Evolutionary conservation across 75 land plant genomes (phyloP).

Genomic region (Picea glauca): DNA sequence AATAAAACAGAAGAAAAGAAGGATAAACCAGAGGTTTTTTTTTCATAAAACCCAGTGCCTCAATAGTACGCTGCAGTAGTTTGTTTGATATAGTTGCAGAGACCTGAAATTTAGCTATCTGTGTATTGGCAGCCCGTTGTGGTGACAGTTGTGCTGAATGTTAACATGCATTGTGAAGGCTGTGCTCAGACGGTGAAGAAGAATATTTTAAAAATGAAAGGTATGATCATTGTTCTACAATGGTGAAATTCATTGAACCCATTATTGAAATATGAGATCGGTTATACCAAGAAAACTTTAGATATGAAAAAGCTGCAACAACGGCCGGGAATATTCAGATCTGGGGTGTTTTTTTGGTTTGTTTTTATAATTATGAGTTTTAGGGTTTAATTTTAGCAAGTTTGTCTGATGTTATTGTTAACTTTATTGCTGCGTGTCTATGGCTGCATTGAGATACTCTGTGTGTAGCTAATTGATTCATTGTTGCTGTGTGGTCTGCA

Average conservation of each 20-base stretch:
- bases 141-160: slow-evolving; percentile 18
- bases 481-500: slow-evolving; percentile 12
- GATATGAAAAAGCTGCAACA: not conserved
- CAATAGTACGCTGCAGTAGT: not conserved
- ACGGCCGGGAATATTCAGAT: not conserved
- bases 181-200: slow-evolving; percentile 13
- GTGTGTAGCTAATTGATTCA: not conserved
- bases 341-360: not conserved
- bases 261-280: not conserved
- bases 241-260: not conserved
- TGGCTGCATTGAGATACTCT: not conserved
- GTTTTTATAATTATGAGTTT: not conserved
- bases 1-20: slow-evolving; percentile 31
- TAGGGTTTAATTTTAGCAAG: not conserved
- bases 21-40: slow-evolving; percentile 20
- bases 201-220: slow-evolving; percentile 11
- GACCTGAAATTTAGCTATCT: not conserved
- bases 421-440: not conserved
- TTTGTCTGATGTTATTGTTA: not conserved
- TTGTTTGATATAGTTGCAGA: not conserved
- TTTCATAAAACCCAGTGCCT: not conserved
- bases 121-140: slow-evolving; percentile 9
- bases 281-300: not conserved
- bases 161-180: slow-evolving; percentile 19
- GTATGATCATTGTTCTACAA: not conserved